Evolutionary conservation across 192 early-diverging fungal species (phyloP), one percentile per base, ranked within the genome.

Genomic region (Mortierella alpina): DNA sequence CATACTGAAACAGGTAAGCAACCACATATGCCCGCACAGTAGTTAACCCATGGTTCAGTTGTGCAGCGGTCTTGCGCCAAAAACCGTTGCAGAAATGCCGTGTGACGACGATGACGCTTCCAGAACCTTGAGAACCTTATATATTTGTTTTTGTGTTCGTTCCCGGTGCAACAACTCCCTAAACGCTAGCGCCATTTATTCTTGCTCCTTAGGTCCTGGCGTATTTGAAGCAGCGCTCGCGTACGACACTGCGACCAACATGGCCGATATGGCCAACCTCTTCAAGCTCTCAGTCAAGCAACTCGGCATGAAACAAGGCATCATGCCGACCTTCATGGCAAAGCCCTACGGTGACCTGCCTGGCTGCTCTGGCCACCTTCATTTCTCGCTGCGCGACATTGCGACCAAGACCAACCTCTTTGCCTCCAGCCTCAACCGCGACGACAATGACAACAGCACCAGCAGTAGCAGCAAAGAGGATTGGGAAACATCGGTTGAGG

Each of bases 271-370:
- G 51, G 94, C 94, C 12, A 88, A 90, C 11, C 82, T 95, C 17
- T 95, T 95, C 84, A 95, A 95, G 62, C 88, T 86, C 11, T 84
- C 89, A 1, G 89, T 86, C 49, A 95, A 95, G 76, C 90, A 93
- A 68, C 82, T 95, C 39, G 93, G 88, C 0, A 49, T 92, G 9
- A 82, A 90, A 46, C 85, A 89, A 63, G 91, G 91, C 2, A 80
- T 95, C 50, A 91, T 93, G 78, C 81, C 94, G 10, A 90, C 88
- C 11, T 95, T 95, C 84, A 95, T 95, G 94, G 94, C 94, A 5
- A 95, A 95, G 63, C 94, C 94, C 1, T 88, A 91, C 64, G 53
- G 66, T 1, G 83, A 90, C 49, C 74, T 91, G 22, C 94, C 94
- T 4, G 94, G 94, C 5, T 94, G 92, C 68, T 93, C 92, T 22